Evolutionary conservation across 139 green algal species (phyloP), one percentile per base, ranked within the genome.

Genomic region (Chlorella sp.): DNA sequence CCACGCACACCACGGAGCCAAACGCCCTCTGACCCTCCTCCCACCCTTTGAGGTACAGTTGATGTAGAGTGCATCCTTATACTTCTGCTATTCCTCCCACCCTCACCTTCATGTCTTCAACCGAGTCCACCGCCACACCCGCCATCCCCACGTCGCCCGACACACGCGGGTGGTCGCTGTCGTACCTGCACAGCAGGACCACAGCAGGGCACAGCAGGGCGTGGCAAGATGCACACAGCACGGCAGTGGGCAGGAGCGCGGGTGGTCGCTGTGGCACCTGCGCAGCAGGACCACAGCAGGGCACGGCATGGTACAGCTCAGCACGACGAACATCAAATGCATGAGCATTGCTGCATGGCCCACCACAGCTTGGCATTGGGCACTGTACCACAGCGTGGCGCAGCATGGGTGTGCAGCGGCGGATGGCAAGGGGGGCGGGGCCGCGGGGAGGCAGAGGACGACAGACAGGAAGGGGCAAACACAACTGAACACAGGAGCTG

Each of bases 91-190:
- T n/a, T n/a, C n/a, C n/a, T n/a, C n/a, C n/a, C n/a, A n/a, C n/a
- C n/a, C 53, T 24, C 68, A 78, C 84, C 84, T 95, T 95, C 94
- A 97, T 96, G 86, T 97, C 95, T 71, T 97, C 95, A 22, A 97
- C 95, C 3, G 79, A 91, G 84, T 97, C 95, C 16, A 97, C 85
- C 0, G 95, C 95, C 88, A 97, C 95, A 19, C 95, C 95, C 34
- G 95, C 95, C 95, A 97, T 97, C 69, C 95, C 95, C 86, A 97
- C 95, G 61, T 97, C 95, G 21, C 95, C 95, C n/a, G 71, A 30
- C 32, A 96, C 95, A 24, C 95, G 91, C 0, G 94, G 94, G 88
- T 97, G 94, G 86, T 97, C 95, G 30, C 81, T 93, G 91, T 97
- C 95, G 85, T 97, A 97, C 39, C 79, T 85, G 79, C 79, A 66